Base-by-base conservation (phyloP, 768 basidiomycete genomes). In the Rhizopogon sp. region DNA sequence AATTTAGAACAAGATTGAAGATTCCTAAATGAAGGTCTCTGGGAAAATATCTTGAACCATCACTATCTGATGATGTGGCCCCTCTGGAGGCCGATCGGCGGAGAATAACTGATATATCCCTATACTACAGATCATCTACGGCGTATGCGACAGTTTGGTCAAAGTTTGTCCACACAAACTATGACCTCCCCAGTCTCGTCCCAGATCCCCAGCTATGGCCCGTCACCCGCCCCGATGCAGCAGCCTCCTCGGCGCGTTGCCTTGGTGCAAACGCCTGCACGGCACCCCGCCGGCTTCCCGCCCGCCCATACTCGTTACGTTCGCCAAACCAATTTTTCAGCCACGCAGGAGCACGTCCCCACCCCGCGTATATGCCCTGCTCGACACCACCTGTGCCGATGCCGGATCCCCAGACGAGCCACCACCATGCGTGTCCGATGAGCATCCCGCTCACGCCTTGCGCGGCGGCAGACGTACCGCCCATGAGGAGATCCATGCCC, bases 371-470 rank as follows among this genome's bases (percentile, higher is more conserved):
- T 8, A 67, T 60, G 1, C 83, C 76, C 33, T 58, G 64, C 17
- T 69, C 67, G 39, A 60, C 49, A 37, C 69, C 76, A 28, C 78
- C 62, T 62, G 66, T 76, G n/a, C 74, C 64, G 16, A 68, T 72
- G 33, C 72, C 71, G 8, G 67, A 55, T 25, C 81, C 79, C 77
- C 84, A 84, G 7, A 90, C 76, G 25, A 73, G 64, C 84, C 84
- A 89, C 84, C 86, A 91, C 88, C 90, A 93, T 8, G 81, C 66
- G 65, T 94, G 90, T 0, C 92, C 92, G 2, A 85, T 79, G 33
- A 90, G 76, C 35, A 87, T 78, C 7, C 93, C 93, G 0, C 85
- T 84, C 46, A 90, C 65, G 25, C 79, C 72, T 28, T 74, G 62
- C 6, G 82, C 79, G 4, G 84, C 87, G 3, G 77, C 80, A 1